Evolutionary conservation across 306 rosid genomes (phyloP), one percentile per base, ranked within the genome.

Genomic region (Cucurbita moschata): DNA sequence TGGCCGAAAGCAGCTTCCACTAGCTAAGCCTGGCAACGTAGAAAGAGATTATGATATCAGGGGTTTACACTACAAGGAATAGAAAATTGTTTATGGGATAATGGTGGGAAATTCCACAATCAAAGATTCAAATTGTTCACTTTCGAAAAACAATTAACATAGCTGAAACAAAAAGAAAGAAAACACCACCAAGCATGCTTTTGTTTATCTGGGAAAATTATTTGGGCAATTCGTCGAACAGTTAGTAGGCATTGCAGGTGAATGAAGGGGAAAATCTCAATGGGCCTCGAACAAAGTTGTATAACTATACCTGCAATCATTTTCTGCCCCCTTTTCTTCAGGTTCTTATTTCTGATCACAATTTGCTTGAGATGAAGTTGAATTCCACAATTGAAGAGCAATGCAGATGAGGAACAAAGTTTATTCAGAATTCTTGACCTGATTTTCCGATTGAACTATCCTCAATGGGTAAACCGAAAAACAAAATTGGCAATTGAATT

Each of bases 1-100:
- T 38, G 84, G 82, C 64, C 75, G 84, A 71, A 85, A 74, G 81
- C 73, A 74, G 72, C 73, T 81, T 82, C 80, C 83, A 21, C 67
- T 63, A 57, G 56, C 76, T 72, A 90, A 80, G 65, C 83, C 92
- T 83, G 81, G 14, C 47, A 78, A 75, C 63, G 79, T 50, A 21
- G 16, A 42, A 58, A 30, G 42, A 47, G 2, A 69, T 0, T 14
- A 13, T 69, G 76, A 55, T 57, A 69, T 49, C 58, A 69, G 19
- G 19, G 44, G 19, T 49, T 69, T 14, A 47, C 16, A 46, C 18
- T 23, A 46, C 18, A 46, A 67, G 37, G 71, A 43, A 65, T 42
- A 16, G 37, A 0, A 18, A 40, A 40, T 39, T 39, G 23, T 64
- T 42, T 5, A 64, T 10, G 4, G 50, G 15, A 9, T 7, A 50